These are phyloP conservation scores for Leishmania tropica DNA, from an alignment of 208 protist genomes.

Conservation along the genomic window DNA sequence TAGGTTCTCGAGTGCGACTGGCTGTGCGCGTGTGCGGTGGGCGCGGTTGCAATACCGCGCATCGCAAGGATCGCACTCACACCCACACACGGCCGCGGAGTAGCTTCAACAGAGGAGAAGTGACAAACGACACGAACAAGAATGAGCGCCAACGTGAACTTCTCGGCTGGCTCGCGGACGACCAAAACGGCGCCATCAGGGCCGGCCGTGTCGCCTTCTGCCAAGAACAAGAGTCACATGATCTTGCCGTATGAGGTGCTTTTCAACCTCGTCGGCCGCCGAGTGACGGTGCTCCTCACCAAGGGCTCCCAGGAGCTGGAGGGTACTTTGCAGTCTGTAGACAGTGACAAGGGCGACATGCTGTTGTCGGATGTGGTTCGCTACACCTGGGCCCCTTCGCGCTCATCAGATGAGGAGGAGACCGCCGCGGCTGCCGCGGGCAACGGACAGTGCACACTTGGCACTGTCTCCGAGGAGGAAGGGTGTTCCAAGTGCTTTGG, in stretches of 20 bases:
- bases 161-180: slow-evolving; percentile 5
- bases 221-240: slow-evolving; percentile 32
- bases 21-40: too few relatives aligned
- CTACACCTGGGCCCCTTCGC: slow-evolving; percentile 40
- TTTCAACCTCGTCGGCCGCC: slow-evolving; percentile 62
- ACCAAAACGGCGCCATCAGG: background rate
- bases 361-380: slow-evolving; percentile 73
- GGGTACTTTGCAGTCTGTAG: slow-evolving; percentile 62
- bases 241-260: slow-evolving; percentile 82
- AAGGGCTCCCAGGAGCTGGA: slow-evolving; percentile 61
- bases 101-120: background rate
- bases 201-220: background rate
- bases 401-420: background rate
- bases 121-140: background rate
- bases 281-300: slow-evolving; percentile 75
- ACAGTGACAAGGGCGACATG: slow-evolving; percentile 73
- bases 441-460: background rate
- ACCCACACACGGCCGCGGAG: background rate
- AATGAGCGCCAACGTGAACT: slow-evolving; percentile 45
- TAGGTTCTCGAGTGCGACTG: background rate
- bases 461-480: background rate
- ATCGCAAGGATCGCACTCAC: background rate
- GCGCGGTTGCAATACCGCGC: background rate
- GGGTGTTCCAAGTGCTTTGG: slow-evolving; percentile 23
- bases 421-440: background rate